A percentile compares a stretch with the other conserved stretches of the same genome.
These are phyloP conservation scores for Rheum nobile DNA, from an alignment of 148 eudicot species.

Conservation along the genomic window DNA sequence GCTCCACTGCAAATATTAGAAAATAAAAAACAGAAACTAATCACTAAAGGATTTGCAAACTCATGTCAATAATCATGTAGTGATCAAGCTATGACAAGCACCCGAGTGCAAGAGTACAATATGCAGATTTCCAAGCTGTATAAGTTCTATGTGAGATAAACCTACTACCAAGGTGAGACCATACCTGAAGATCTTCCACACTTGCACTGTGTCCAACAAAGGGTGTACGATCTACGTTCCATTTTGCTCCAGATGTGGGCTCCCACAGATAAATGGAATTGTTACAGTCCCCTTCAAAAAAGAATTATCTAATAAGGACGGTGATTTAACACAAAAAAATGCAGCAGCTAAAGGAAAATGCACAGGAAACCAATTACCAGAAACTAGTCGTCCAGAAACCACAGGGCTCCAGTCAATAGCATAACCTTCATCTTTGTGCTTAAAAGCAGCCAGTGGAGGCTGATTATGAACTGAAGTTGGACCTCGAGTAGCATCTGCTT, in stretches of 20 bases:
- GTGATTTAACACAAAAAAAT: background rate
- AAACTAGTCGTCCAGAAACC: conserved; percentile 74
- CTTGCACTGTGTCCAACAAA: conserved; percentile 83
- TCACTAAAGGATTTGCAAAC: background rate
- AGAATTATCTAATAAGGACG: background rate
- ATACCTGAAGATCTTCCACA: conserved; percentile 92
- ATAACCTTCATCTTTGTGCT: conserved; percentile 95
- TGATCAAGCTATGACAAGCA: background rate
- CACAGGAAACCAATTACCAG: conserved; percentile 33
- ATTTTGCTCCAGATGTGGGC: conserved; percentile 62
- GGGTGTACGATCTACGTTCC: conserved; percentile 66
- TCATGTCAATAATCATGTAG: background rate
- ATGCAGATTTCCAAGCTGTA: background rate
- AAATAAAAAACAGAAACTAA: background rate
- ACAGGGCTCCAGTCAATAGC: conserved; percentile 92
- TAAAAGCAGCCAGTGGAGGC: conserved; percentile 61
- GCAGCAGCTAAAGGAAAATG: background rate
- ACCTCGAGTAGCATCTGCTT: conserved; percentile 24
- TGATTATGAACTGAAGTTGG: conserved; percentile 40
- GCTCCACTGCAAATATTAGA: conserved; percentile 63
- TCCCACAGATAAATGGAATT: conserved; percentile 81
- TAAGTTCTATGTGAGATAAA: background rate
- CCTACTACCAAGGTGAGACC: background rate
- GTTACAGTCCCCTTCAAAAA: conserved; percentile 66
- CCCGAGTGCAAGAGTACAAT: background rate